Evolutionary conservation across 2,329 filamentous ascomycete genomes (phyloP), one percentile per base, ranked within the genome.

Genomic region (Microdochium trichocladiopsis): DNA sequence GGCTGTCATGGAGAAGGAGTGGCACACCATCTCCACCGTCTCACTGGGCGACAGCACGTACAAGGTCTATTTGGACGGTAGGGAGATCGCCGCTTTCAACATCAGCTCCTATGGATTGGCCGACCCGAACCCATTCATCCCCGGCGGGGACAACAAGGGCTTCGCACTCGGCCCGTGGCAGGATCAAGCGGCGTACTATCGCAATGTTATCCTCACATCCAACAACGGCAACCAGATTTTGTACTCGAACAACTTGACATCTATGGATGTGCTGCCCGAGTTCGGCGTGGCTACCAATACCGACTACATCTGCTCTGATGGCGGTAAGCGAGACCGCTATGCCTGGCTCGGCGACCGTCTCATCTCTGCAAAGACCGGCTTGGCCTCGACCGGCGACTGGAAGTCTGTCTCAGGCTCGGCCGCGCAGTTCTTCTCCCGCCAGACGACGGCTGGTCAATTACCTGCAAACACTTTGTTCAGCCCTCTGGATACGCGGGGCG

Each of bases 311-410:
- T 74, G 72, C 47, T 58, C 73, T 1, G 71, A 74, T 52, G 69
- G 71, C 2, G 64, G 67, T 1, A 74, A 73, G 53, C 60, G 72
- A 5, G 71, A 75, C 53, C 62, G 71, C 0, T 59, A 72, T 1
- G 61, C 72, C 4, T 74, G 71, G 71, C 61, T 66, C 2, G 71
- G 72, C 4, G 71, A 74, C 52, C 72, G 72, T 51, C 68, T 67
- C 41, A 70, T 74, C 55, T 73, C 72, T 0, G 58, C 65, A 1
- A 62, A 66, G 11, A 64, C 73, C 18, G 58, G 73, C 11, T 61
- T 59, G 0, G 60, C 62, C 1, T 68, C 64, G 8, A 74, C 71
- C 1, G 58, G 61, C 11, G 62, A 66, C 4, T 62, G 54, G n/a
- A 69, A 72, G 23, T 60, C 67, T 18, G 54, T 69, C 2, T 49